Evolutionary conservation across 108 stramenopile species (phyloP).

Genomic region (Pseudonitzschia pungens): DNA sequence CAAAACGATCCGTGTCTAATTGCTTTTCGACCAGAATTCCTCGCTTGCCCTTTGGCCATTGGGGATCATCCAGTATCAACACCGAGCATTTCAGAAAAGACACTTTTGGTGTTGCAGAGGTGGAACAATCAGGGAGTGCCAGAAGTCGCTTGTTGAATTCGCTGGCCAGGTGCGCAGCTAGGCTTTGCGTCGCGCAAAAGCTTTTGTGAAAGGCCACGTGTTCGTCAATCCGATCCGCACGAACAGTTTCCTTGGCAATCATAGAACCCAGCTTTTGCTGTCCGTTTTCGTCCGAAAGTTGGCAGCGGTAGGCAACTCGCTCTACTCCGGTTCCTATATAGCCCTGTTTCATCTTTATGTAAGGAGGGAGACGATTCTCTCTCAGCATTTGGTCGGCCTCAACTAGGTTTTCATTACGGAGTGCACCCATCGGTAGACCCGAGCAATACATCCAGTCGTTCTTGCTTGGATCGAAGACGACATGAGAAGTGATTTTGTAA

Average conservation of each 20-base stretch:
- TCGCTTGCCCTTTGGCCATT: slow-evolving; percentile 29
- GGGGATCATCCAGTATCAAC: slow-evolving; percentile 44
- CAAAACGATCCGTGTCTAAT: slow-evolving; percentile 45
- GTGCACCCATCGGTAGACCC: slow-evolving; percentile 13
- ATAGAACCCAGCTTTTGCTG: slow-evolving; percentile 36
- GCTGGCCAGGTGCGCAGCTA: slow-evolving; percentile 44
- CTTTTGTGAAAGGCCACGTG: slow-evolving; percentile 40
- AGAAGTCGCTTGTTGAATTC: slow-evolving; percentile 45
- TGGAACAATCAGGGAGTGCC: slow-evolving; percentile 33
- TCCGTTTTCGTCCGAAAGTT: slow-evolving; percentile 28
- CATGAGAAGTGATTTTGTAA: slow-evolving; percentile 35
- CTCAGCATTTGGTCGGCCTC: not conserved
- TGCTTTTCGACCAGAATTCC: slow-evolving; percentile 61
- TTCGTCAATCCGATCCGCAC: slow-evolving; percentile 38
- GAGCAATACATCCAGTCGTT: not conserved
- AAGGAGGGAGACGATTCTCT: slow-evolving; percentile 17
- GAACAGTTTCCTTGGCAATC: slow-evolving; percentile 56
- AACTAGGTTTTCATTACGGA: not conserved
- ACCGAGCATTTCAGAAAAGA: slow-evolving; percentile 51
- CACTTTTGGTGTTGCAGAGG: slow-evolving; percentile 37
- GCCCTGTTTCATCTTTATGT: slow-evolving; percentile 31
- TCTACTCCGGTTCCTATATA: slow-evolving; percentile 40
- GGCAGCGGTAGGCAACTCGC: slow-evolving; percentile 47
- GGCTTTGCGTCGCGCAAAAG: slow-evolving; percentile 51
- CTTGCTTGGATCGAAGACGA: slow-evolving; percentile 23